Percentiles rank a stretch among this genome's conserved stretches.
phyloP scores from a whole-genome alignment of 108 stramenopile species.

The Fragilariopsis cylindrus region DNA sequence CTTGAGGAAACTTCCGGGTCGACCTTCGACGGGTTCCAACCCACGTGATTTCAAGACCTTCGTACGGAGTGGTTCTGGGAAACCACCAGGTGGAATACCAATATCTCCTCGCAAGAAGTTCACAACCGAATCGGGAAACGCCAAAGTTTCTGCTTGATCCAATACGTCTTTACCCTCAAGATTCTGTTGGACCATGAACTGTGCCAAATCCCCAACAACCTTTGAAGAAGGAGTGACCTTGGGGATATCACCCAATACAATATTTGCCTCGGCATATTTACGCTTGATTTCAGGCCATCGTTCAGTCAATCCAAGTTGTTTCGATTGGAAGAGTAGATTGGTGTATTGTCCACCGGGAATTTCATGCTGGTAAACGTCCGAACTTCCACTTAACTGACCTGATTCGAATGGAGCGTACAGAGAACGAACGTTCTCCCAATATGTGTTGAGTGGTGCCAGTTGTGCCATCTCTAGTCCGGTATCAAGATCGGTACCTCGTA shows the following conservation, averaged over 20 bases:
- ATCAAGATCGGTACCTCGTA: constrained; percentile 76
- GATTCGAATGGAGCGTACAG: constrained; percentile 94
- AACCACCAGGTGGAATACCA: constrained; percentile 90
- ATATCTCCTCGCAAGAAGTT: constrained; percentile 91
- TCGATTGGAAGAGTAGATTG: constrained; percentile 93
- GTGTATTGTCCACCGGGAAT: constrained; percentile 97
- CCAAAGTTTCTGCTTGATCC: constrained; percentile 84
- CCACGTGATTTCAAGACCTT: constrained; percentile 69
- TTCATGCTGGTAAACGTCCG: constrained; percentile 95
- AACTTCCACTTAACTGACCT: constrained; percentile 83
- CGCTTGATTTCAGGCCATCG: constrained; percentile 88
- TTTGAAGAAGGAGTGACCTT: constrained; percentile 97
- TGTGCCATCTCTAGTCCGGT: constrained; percentile 75
- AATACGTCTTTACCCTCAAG: constrained; percentile 78
- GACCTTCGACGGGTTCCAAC: constrained; percentile 75
- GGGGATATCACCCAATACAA: constrained; percentile 91
- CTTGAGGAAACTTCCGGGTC: constrained; percentile 89
- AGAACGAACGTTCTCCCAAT: constrained; percentile 89
- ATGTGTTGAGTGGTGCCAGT: constrained; percentile 61
- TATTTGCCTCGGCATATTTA: constrained; percentile 91
- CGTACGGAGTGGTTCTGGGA: constrained; percentile 91
- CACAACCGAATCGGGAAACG: constrained; percentile 89
- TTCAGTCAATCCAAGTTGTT: constrained; percentile 90
- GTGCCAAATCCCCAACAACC: constrained; percentile 95
- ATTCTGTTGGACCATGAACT: constrained; percentile 92